These are phyloP conservation scores for Russula ochroleuca DNA, from an alignment of 768 basidiomycete species.

Conservation along the genomic window DNA sequence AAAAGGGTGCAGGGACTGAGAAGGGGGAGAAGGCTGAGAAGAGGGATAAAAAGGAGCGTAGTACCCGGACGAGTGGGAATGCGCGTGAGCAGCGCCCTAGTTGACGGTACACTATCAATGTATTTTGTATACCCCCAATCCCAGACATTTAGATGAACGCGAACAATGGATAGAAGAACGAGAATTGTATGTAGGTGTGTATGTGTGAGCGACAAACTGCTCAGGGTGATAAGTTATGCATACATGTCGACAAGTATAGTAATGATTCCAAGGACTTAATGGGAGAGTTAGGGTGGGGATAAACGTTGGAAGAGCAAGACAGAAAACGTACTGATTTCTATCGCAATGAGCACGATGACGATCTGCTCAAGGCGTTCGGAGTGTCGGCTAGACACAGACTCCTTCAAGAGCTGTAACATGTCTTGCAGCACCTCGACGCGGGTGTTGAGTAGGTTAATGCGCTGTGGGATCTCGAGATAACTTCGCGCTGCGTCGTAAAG, in stretches of 20 bases:
- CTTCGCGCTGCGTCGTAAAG: conserved; percentile 90
- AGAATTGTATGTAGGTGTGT: conserved; percentile 15
- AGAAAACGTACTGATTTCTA: conserved; percentile 66
- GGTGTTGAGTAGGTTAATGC: conserved; percentile 88
- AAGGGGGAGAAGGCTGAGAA: conserved; percentile 27
- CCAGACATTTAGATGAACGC: conserved; percentile 26
- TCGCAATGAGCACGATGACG: conserved; percentile 84
- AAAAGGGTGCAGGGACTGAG: conserved; percentile 30
- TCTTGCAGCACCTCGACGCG: conserved; percentile 96
- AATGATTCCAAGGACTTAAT: conserved; percentile 76
- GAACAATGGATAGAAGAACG: conserved; percentile 2
- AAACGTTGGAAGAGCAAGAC: neutral
- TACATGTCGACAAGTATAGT: conserved; percentile 83
- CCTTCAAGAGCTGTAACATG: conserved; percentile 92
- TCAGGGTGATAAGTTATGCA: conserved; percentile 26
- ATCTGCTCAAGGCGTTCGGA: conserved; percentile 90
- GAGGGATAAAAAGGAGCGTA: conserved; percentile 16
- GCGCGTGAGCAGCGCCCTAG: conserved; percentile 15
- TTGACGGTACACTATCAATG: neutral
- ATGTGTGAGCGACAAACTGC: neutral
- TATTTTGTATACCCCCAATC: conserved; percentile 4
- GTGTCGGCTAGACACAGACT: conserved; percentile 87
- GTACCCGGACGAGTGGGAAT: conserved; percentile 8
- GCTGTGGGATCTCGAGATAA: conserved; percentile 92
- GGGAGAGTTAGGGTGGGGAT: neutral